Conservation (phyloP, 176 grass and related monocot genomes). For the Oryza glaberrima region DNA sequence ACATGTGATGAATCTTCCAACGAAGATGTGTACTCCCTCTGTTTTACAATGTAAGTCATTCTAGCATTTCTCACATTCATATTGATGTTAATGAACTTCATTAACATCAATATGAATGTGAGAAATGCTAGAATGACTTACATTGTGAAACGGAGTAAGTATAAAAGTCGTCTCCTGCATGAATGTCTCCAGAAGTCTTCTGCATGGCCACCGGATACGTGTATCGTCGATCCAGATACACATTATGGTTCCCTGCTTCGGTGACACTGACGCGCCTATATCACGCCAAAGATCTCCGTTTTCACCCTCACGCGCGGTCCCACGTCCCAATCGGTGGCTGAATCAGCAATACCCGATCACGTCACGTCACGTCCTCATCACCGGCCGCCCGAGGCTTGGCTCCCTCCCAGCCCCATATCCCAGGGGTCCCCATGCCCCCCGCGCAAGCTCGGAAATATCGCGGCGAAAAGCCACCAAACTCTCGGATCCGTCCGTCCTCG, state of each 20-base stretch:
- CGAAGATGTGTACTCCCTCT: too few species aligned
- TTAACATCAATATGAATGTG: too few species aligned
- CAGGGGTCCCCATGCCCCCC: background rate
- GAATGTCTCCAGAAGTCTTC: too few species aligned
- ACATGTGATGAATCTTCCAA: too few species aligned
- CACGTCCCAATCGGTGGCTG: background rate
- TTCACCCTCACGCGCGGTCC: background rate
- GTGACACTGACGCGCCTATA: background rate
- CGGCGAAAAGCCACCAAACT: background rate
- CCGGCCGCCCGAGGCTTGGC: background rate
- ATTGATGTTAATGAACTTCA: too few species aligned
- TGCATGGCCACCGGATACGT: background rate
- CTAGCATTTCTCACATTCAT: too few species aligned
- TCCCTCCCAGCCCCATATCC: background rate
- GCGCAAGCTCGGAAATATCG: slow-evolving; percentile 18
- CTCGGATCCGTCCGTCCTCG: background rate
- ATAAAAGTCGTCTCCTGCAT: too few species aligned
- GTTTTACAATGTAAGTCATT: too few species aligned
- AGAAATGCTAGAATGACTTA: too few species aligned
- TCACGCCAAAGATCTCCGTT: background rate
- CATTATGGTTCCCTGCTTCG: background rate
- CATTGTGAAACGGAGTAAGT: too few species aligned
- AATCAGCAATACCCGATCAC: background rate
- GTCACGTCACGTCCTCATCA: slow-evolving; percentile 4
- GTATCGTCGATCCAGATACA: background rate